Evolutionary conservation across 1,284 basidiomycete genomes (phyloP).

Genomic region (Caloboletus inedulis): DNA sequence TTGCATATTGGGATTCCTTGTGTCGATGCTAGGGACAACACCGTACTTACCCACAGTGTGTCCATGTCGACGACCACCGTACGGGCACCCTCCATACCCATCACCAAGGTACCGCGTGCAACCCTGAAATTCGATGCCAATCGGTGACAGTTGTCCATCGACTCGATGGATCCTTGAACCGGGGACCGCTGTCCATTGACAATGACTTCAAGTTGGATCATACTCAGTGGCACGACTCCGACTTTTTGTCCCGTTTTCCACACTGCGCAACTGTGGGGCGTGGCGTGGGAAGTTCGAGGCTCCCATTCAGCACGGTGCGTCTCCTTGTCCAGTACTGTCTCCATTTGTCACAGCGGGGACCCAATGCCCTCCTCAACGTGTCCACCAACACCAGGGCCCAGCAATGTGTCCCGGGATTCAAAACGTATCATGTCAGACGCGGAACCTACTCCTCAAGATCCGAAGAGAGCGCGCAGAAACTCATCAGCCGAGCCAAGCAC

Average conservation of each 20-base stretch:
- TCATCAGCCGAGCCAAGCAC: constrained; percentile 20
- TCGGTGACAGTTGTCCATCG: no score
- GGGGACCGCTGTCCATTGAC: neutral
- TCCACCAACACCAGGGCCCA: constrained; percentile 18
- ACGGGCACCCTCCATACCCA: no score
- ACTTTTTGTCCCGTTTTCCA: neutral
- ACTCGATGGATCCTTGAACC: no score
- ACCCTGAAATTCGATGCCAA: no score
- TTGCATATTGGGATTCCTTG: no score
- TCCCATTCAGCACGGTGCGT: neutral
- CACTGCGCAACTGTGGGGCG: neutral
- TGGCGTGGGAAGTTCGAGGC: constrained; percentile 27
- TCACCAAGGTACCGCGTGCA: no score
- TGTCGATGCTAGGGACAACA: no score
- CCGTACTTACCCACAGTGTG: no score
- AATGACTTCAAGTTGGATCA: no score
- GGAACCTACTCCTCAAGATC: constrained; percentile 15
- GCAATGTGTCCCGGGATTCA: neutral
- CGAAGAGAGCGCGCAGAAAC: constrained; percentile 27
- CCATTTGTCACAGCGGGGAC: neutral
- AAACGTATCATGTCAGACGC: constrained; percentile 28
- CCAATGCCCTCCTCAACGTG: constrained; percentile 28
- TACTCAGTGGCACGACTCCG: no score
- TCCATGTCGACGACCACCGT: no score
- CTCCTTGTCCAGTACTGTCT: neutral